phyloP scores from a whole-genome alignment of 192 early-diverging fungal species.

The Podochytrium sp. region DNA sequence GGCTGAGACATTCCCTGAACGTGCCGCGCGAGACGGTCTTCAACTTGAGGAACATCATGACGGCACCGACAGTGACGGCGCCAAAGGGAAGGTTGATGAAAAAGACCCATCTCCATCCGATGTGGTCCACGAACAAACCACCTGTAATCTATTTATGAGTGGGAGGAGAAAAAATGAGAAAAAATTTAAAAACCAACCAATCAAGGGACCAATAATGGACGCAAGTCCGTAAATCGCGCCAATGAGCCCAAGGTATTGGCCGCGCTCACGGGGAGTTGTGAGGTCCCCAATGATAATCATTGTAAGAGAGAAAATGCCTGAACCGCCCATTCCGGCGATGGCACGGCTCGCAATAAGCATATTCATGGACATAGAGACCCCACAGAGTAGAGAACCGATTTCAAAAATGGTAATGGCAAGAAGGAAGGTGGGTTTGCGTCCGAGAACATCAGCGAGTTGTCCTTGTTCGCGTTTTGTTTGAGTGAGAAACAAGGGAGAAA shows the following conservation, averaged over 20 bases:
- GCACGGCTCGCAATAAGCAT: conserved; percentile 74
- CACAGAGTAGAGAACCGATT: conserved; percentile 79
- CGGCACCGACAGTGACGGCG: conserved; percentile 58
- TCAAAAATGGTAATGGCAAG: conserved; percentile 76
- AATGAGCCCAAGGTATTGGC: conserved; percentile 77
- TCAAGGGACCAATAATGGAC: conserved; percentile 79
- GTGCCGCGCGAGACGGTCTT: background rate
- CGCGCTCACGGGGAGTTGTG: conserved; percentile 68
- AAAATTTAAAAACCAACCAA: conserved; percentile 25
- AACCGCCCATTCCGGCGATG: conserved; percentile 79
- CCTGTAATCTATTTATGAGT: no score
- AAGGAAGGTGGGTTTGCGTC: conserved; percentile 73
- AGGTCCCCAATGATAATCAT: conserved; percentile 87
- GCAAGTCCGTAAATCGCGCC: conserved; percentile 77
- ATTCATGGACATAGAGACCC: conserved; percentile 52
- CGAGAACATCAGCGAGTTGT: conserved; percentile 89
- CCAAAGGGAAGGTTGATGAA: conserved; percentile 77
- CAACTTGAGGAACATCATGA: conserved; percentile 56
- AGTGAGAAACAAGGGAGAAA: conserved; percentile 47
- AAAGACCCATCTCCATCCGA: conserved; percentile 40
- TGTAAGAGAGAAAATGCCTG: conserved; percentile 76
- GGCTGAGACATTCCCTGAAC: background rate
- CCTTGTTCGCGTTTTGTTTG: no score
- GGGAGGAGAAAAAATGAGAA: conserved; percentile 47
- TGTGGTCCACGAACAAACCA: conserved; percentile 74